Conservation (phyloP, 1,139 yeast species). For the Ogataea hybrid region DNA sequence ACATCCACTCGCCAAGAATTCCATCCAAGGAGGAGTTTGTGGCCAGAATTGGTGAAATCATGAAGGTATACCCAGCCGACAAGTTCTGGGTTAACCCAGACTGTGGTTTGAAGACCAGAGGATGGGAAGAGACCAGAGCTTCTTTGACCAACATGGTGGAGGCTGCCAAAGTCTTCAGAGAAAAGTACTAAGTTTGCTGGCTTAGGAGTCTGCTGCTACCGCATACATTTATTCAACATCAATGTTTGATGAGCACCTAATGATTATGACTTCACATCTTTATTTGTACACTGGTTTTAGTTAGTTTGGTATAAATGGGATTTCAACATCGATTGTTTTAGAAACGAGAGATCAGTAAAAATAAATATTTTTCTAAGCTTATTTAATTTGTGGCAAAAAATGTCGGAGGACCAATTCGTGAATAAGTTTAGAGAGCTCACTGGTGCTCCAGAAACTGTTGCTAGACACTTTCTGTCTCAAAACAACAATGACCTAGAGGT, state of each 20-base stretch:
- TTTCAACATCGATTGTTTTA: constrained; percentile 38
- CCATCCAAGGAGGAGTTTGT: constrained; percentile 97
- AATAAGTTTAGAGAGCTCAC: constrained; percentile 52
- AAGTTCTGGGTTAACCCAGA: constrained; percentile 99
- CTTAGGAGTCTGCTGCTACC: constrained; percentile 8
- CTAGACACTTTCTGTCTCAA: constrained; percentile 40
- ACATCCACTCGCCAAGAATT: constrained; percentile 99
- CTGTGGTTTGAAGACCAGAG: constrained; percentile 96
- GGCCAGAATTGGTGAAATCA: constrained; percentile 88
- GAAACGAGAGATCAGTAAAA: constrained; percentile 4
- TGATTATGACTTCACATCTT: constrained; percentile 15
- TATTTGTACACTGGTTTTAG: constrained; percentile 15
- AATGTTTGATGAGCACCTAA: constrained; percentile 43
- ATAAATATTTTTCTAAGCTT: not conserved
- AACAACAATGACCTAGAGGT: constrained; percentile 39
- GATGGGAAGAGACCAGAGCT: constrained; percentile 65
- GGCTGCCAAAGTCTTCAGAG: constrained; percentile 97
- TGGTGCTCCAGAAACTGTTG: constrained; percentile 43
- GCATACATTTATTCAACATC: constrained; percentile 63
- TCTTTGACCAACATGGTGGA: constrained; percentile 97
- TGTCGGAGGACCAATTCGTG: constrained; percentile 14
- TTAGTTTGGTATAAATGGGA: constrained; percentile 30
- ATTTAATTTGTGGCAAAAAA: constrained; percentile 7
- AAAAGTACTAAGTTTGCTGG: constrained; percentile 34
- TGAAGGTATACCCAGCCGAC: constrained; percentile 95